Conservation (phyloP, 164 flowering plant species). For the Paratinospora sagittata region DNA sequence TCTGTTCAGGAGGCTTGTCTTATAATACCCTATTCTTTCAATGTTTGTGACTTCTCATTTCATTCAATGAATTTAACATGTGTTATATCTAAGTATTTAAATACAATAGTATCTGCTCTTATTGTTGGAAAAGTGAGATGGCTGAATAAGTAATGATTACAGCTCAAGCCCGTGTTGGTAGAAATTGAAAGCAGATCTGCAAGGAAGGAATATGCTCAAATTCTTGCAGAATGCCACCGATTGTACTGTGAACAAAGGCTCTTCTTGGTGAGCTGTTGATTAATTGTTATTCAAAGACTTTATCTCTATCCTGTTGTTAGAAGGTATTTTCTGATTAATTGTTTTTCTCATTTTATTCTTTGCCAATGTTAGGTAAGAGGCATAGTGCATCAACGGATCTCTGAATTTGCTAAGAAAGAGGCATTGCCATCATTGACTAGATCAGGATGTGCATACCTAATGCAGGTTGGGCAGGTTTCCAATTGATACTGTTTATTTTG, state of each 20-base stretch:
- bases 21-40: neutral
- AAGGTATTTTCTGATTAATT: neutral
- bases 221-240: constrained; percentile 87
- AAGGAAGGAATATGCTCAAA: constrained; percentile 80
- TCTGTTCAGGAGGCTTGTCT: neutral
- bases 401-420: constrained; percentile 90
- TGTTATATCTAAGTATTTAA: neutral
- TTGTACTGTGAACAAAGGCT: constrained; percentile 94
- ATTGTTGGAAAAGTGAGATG: neutral
- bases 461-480: constrained; percentile 59
- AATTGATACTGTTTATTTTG: neutral
- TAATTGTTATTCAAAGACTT: constrained; percentile 11
- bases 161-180: constrained; percentile 81
- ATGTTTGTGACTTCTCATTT: neutral
- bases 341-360: constrained; percentile 2
- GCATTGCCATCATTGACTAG: constrained; percentile 87
- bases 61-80: neutral
- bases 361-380: constrained; percentile 49
- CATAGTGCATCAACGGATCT: constrained; percentile 82
- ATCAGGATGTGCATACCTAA: constrained; percentile 91
- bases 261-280: constrained; percentile 55
- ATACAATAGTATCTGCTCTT: neutral
- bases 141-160: constrained; percentile 23
- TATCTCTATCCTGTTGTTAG: constrained; percentile 1
- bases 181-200: constrained; percentile 90